A percentile compares a stretch with the other conserved stretches of the same genome.
Conservation (phyloP, 73 alveolate genomes). For the Paramecium sexaurelia region DNA sequence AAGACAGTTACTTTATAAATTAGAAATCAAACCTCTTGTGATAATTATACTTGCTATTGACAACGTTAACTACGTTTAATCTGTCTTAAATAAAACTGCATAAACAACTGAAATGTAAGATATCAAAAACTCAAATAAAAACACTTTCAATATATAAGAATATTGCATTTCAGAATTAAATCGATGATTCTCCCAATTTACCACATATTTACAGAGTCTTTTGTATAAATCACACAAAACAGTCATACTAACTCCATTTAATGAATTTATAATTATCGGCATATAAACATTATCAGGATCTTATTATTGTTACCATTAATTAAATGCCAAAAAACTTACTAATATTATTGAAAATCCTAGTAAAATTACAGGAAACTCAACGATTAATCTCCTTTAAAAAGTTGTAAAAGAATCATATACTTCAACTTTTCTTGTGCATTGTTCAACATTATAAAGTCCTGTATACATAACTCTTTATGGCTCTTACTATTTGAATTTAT, state of each 20-base stretch:
- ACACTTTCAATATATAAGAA: conserved; percentile 42
- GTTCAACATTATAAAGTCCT: background rate
- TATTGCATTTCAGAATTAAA: background rate
- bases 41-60: conserved; percentile 28
- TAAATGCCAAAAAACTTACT: conserved; percentile 22
- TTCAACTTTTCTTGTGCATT: background rate
- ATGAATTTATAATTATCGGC: conserved; percentile 27
- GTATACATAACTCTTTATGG: conserved; percentile 40
- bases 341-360: conserved; percentile 1
- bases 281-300: background rate
- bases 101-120: conserved; percentile 31
- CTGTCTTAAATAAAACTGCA: conserved; percentile 5
- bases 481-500: background rate
- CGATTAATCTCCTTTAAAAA: background rate
- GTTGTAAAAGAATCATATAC: conserved; percentile 16
- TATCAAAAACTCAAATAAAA: conserved; percentile 37
- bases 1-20: background rate
- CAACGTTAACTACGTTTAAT: background rate
- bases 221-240: conserved; percentile 31
- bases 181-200: conserved; percentile 38
- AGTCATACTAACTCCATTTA: conserved; percentile 45
- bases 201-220: background rate
- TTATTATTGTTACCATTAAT: background rate
- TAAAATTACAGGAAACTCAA: background rate
- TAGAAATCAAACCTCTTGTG: conserved; percentile 46